These are phyloP conservation scores for Beauveria asiatica DNA, from an alignment of 2,329 filamentous ascomycete species.

Conservation along the genomic window DNA sequence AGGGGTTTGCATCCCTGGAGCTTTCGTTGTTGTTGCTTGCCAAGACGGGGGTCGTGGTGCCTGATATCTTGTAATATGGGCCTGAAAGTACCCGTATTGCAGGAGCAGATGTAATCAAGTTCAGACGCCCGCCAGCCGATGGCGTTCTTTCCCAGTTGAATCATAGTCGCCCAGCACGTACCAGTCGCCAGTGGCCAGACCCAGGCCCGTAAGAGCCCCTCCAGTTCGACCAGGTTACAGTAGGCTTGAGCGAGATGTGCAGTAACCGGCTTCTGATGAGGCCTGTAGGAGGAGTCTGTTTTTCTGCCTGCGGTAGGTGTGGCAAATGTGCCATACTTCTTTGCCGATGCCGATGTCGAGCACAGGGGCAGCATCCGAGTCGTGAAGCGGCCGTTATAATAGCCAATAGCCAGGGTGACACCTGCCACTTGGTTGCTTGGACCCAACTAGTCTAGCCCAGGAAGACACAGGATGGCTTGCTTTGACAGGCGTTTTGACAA, in stretches of 20 bases:
- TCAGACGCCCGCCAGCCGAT: background rate
- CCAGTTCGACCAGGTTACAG: slow-evolving; percentile 4
- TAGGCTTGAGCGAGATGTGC: background rate
- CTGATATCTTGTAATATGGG: background rate
- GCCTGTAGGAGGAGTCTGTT: background rate
- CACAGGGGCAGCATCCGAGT: background rate
- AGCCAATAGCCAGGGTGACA: background rate
- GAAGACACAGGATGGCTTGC: background rate
- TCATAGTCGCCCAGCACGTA: background rate
- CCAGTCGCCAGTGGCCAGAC: background rate
- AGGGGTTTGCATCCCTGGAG: slow-evolving; percentile 5
- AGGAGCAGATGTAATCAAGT: background rate
- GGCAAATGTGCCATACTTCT: background rate
- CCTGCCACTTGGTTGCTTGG: background rate
- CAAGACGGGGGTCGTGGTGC: background rate
- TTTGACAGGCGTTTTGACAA: background rate
- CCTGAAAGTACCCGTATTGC: background rate
- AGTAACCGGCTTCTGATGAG: background rate
- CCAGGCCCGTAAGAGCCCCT: background rate
- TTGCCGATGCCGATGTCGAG: background rate
- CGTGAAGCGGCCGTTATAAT: background rate
- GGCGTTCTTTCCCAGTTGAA: background rate
- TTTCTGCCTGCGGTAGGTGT: background rate
- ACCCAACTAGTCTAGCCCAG: too few species aligned
- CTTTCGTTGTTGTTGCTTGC: background rate